Conservation (phyloP, 192 early-diverging fungal species). For the Rhizophagus prolifer region DNA sequence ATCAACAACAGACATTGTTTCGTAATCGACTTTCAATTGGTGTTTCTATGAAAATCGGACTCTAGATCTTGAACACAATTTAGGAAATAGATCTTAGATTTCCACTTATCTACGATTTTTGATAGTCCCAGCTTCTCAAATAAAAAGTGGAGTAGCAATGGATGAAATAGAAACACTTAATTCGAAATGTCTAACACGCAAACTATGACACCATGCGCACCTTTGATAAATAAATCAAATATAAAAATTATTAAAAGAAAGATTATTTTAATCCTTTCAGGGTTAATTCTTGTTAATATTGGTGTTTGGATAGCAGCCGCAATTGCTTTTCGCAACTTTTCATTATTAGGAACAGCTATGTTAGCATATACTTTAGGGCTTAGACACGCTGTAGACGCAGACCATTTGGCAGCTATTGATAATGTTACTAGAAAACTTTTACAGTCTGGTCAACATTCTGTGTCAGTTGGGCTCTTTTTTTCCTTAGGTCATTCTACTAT, state of each 20-base stretch:
- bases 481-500: conserved; percentile 73
- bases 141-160: too few species aligned
- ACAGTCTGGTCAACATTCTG: conserved; percentile 38
- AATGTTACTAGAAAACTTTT: conserved; percentile 68
- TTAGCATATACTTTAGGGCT: conserved; percentile 54
- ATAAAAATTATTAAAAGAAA: conserved; percentile 28
- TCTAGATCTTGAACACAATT: too few species aligned
- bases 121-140: too few species aligned
- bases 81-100: too few species aligned
- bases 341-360: conserved; percentile 45
- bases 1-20: too few species aligned
- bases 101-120: too few species aligned
- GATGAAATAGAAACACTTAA: too few species aligned
- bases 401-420: conserved; percentile 75
- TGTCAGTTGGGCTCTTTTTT: conserved; percentile 68
- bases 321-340: conserved; percentile 37
- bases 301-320: conserved; percentile 44
- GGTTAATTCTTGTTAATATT: conserved; percentile 42
- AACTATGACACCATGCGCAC: not conserved
- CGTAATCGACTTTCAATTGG: too few species aligned
- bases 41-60: too few species aligned
- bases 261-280: conserved; percentile 32
- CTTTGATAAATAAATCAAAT: conserved; percentile 4
- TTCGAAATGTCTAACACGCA: too few species aligned
- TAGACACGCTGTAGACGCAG: conserved; percentile 61